Base-by-base conservation (phyloP, 352 stramenopile genomes). In the Pythium rhizo-oryzae region DNA sequence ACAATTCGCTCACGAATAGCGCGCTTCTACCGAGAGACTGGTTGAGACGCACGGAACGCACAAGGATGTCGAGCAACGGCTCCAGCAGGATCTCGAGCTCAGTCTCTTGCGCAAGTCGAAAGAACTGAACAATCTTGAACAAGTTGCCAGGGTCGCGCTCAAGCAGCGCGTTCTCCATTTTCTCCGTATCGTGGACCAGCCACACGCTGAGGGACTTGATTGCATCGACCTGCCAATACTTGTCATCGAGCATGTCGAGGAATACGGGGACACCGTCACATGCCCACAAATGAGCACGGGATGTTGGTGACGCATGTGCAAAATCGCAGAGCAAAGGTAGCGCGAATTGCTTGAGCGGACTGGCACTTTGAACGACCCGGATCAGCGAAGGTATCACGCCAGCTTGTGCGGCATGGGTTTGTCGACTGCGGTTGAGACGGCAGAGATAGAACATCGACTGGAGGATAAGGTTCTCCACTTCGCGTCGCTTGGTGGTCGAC, bases 401-500 rank as follows among this genome's bases (percentile, higher is more conserved):
- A 19, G 90, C 88, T 52, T 96, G 81, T 0, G 94, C 92, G 8
- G 94, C 94, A 55, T 93, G 84, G 4, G 87, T 96, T 46, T 98
- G 92, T 0, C 93, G 85, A n/a, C 87, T 94, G 8, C 89, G 77
- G 65, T 97, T 97, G 65, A 98, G 96, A 16, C 91, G 87, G 65
- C 93, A 98, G 16, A 98, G 72, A 65, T 98, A 98, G 59, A 96
- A 98, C 80, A 98, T 97, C 4, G 87, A 84, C 67, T 94, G 92
- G 8, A 98, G 78, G 41, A 97, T 84, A 59, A 97, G 88, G 51
- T 96, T 97, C 63, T 98, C 90, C 2, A 97, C 72, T 58, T 97
- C 91, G 64, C 97, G 87, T 24, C 74, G 78, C 67, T 82, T 91
- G 39, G 55, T 73, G 47, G 67, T 72, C 8, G 50, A 59, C 8